Conservation (phyloP, 192 early-diverging fungal species). For the Coemansia reversa region DNA sequence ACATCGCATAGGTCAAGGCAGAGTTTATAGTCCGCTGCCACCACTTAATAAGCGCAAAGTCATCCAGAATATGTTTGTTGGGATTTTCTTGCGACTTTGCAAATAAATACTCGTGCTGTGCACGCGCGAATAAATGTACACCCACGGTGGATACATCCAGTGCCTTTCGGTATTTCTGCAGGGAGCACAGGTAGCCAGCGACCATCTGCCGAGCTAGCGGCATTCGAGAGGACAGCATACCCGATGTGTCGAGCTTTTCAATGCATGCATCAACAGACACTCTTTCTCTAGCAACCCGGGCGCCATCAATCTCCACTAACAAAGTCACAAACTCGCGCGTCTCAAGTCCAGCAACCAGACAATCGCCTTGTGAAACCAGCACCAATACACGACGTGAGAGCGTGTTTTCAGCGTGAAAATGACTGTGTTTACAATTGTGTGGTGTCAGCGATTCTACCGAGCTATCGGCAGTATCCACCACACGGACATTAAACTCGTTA, state of each 20-base stretch:
- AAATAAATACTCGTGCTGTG: constrained; percentile 88
- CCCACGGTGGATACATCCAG: constrained; percentile 12
- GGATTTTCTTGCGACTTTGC: constrained; percentile 64
- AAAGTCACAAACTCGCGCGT: constrained; percentile 42
- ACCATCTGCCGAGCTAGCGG: constrained; percentile 33
- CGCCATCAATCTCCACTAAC: constrained; percentile 10
- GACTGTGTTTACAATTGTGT: constrained; percentile 14
- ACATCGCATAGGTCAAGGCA: constrained; percentile 17
- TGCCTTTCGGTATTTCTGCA: constrained; percentile 24
- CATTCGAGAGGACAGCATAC: constrained; percentile 24
- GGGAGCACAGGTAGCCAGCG: constrained; percentile 37
- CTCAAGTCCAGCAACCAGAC: constrained; percentile 42
- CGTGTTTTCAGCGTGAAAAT: constrained; percentile 29
- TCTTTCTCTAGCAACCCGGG: constrained; percentile 1
- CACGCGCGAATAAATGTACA: constrained; percentile 74
- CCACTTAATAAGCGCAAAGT: constrained; percentile 70
- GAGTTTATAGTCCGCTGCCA: constrained; percentile 62
- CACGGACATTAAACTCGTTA: constrained; percentile 21
- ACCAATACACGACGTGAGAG: constrained; percentile 40
- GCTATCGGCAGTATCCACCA: constrained; percentile 35
- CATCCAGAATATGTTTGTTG: constrained; percentile 63
- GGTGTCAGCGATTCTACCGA: constrained; percentile 46
- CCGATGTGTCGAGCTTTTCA: constrained; percentile 50
- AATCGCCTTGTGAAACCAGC: constrained; percentile 29
- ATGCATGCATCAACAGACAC: constrained; percentile 40